Evolutionary conservation across 306 rosid species (phyloP), one percentile per base, ranked within the genome.

Genomic region (Quercus berberidifolia): DNA sequence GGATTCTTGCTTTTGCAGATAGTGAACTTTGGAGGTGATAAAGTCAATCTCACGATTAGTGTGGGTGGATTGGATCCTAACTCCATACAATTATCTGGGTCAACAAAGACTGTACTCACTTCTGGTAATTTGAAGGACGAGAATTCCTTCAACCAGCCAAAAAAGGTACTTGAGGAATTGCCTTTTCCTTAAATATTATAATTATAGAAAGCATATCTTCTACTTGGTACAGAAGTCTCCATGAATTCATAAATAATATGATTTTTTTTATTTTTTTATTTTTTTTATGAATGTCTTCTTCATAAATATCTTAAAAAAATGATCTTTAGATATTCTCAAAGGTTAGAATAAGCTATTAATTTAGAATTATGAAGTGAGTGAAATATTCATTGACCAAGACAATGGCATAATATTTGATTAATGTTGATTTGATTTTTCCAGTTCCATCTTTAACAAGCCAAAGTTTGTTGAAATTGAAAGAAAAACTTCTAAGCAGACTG

Each of bases 41-140:
- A 72, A 1, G 97, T 90, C 81, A 86, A 82, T 76, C 88, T 95
- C 74, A 79, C 75, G 74, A 83, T 95, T 57, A 74, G 79, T 23
- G 55, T 91, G 17, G 58, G 59, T 12, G 92, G 91, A 69, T 83
- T 91, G 82, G 91, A 83, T 73, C 81, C 79, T 10, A 87, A 86
- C 78, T 74, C 85, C 69, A 58, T 75, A 43, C 74, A 49, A 41
- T 57, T 85, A 55, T 85, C 92, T 15, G 92, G 93, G 38, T 85
- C 92, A 38, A 82, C 76, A 5, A 82, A 76, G 88, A 89, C 92
- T 15, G 83, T 95, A 35, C 90, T 95, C 69, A 91, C 96, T 2
- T 90, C 99, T 70, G 49, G 49, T 78, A 90, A 91, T 81, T 76
- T 88, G 67, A 89, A 76, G 92, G 98, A 95, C 65, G 99, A 95